Evolutionary conservation across 2,329 filamentous ascomycete genomes (phyloP).

Genomic region (Sordariomycetes sp.): DNA sequence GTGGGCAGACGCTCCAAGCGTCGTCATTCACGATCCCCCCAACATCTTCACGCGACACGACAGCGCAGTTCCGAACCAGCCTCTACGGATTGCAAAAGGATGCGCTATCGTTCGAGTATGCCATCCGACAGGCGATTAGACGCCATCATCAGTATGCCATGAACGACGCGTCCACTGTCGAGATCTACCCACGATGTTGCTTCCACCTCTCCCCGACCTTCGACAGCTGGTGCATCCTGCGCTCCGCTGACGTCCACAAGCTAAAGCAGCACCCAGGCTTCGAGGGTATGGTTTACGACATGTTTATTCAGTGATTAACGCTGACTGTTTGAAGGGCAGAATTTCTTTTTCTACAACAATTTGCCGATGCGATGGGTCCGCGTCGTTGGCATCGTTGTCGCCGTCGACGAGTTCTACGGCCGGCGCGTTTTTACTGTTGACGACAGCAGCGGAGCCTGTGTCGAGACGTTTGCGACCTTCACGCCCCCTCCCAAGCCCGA

Average conservation of each 20-base stretch:
- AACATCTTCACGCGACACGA: too few relatives aligned
- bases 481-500: not conserved
- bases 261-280: constrained; percentile 40
- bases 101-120: too few relatives aligned
- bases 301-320: not conserved
- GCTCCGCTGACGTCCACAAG: constrained; percentile 36
- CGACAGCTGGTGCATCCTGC: constrained; percentile 49
- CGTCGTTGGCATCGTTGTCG: constrained; percentile 61
- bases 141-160: constrained; percentile 34
- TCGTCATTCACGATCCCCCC: too few relatives aligned
- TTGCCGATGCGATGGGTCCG: constrained; percentile 71
- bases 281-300: constrained; percentile 31
- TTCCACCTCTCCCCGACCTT: constrained; percentile 54
- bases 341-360: constrained; percentile 59
- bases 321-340: constrained; percentile 16
- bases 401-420: constrained; percentile 39
- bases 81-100: too few relatives aligned
- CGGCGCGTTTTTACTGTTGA: constrained; percentile 50
- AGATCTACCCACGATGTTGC: constrained; percentile 52
- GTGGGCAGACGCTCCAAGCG: too few relatives aligned
- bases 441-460: constrained; percentile 52
- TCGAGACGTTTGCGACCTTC: constrained; percentile 29
- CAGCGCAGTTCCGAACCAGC: too few relatives aligned
- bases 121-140: not conserved
- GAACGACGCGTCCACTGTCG: constrained; percentile 26